Evolutionary conservation across 1,284 basidiomycete species (phyloP), one percentile per base, ranked within the genome.

Genomic region (Lignosus rhinocerotis): DNA sequence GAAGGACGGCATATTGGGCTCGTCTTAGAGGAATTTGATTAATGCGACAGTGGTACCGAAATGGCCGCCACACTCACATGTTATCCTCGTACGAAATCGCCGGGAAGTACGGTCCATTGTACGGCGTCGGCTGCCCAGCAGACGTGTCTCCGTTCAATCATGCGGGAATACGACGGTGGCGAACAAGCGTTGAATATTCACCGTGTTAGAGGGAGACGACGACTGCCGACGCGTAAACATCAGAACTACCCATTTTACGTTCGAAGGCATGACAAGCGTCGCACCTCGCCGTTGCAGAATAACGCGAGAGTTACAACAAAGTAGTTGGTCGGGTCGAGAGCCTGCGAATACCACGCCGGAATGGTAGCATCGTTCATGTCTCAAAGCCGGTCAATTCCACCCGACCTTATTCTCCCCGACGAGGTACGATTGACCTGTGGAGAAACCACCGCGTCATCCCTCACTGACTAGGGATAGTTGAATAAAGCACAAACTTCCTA

Each of bases 31-130:
- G 17, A 5, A 30, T 19, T 21, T 41, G 3, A 48, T 17, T 21
- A 14, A 16, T 46, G 6, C 10, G 12, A 14, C 49, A 11, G 46
- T 43, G 25, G 21, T 16, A 34, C 12, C 31, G 45, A 30, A 25
- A 33, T 39, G 32, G 14, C 45, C 19, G n/a, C 19, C 14, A 12
- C 11, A 32, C 56, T 39, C 34, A 66, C 64, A 66, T 64, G 36
- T 73, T 72, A 51, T 72, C 72, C 42, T 70, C 69, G 44, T 73
- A 71, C 6, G 70, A 67, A 10, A 72, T 66, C n/a, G 55, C 57
- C 21, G 73, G 73, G 46, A 73, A 73, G 56, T 70, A 70, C n/a
- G 70, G 69, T 1, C 71, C 72, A 53, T 73, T 71, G 53, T 72
- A 67, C 17, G 71, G 72, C 21, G 66, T 56, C 21, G 71, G 70